Conservation (phyloP, 495 filamentous ascomycete species). For the Penicillium desertorum region DNA sequence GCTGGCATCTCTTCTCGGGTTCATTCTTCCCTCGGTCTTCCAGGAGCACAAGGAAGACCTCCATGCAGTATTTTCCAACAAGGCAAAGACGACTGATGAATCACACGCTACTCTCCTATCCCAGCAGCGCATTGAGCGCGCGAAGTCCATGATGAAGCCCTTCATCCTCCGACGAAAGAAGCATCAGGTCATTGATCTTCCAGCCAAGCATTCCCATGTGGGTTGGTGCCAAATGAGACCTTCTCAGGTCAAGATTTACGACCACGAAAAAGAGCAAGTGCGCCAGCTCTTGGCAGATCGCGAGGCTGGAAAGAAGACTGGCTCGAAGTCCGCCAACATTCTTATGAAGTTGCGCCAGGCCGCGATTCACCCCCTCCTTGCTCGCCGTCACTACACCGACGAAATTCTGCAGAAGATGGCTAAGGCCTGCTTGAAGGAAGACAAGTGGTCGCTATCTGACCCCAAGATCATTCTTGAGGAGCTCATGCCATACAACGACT, state of each 20-base stretch:
- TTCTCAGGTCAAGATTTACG: constrained; percentile 69
- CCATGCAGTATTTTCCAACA: constrained; percentile 81
- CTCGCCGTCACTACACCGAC: constrained; percentile 76
- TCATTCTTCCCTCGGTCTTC: constrained; percentile 87
- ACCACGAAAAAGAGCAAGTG: constrained; percentile 55
- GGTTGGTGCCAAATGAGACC: constrained; percentile 76
- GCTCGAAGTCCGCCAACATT: constrained; percentile 64
- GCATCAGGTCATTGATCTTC: constrained; percentile 87
- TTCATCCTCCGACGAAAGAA: constrained; percentile 94
- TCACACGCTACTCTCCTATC: constrained; percentile 73
- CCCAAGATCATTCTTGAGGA: constrained; percentile 69
- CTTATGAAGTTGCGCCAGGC: constrained; percentile 92
- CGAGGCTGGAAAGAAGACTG: constrained; percentile 55
- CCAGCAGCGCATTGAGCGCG: constrained; percentile 77
- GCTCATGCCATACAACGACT: constrained; percentile 72
- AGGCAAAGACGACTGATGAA: constrained; percentile 77
- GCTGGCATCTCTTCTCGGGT: constrained; percentile 80
- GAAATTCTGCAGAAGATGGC: constrained; percentile 73
- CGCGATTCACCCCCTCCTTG: constrained; percentile 87
- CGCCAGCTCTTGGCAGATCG: constrained; percentile 56
- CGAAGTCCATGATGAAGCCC: constrained; percentile 88
- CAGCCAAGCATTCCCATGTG: constrained; percentile 74
- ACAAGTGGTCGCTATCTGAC: constrained; percentile 57
- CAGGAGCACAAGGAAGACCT: constrained; percentile 69
- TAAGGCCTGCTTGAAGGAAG: constrained; percentile 66